phyloP scores from a whole-genome alignment of 495 filamentous ascomycete genomes.

The Friedmanniomyces simplex region DNA sequence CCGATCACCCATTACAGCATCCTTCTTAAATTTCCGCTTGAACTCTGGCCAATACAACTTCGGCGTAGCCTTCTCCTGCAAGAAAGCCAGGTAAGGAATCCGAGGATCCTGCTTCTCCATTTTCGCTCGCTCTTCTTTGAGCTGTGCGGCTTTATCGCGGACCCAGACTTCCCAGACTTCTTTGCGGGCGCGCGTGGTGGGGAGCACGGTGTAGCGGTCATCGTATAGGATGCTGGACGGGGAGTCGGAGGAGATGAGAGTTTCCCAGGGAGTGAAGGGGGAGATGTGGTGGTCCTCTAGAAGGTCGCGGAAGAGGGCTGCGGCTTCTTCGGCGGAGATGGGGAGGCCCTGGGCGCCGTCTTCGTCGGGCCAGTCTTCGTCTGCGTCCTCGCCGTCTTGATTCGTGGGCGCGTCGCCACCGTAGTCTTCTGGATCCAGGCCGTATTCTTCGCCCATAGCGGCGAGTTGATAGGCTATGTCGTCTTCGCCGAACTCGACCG shows the following conservation, averaged over 20 bases:
- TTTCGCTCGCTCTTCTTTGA: slow-evolving; percentile 62
- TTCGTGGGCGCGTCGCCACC: slow-evolving; percentile 54
- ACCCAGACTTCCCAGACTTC: slow-evolving; percentile 79
- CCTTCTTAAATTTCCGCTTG: slow-evolving; percentile 77
- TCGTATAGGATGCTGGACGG: slow-evolving; percentile 58
- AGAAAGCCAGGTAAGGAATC: slow-evolving; percentile 72
- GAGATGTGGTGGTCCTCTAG: slow-evolving; percentile 71
- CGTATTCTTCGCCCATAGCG: slow-evolving; percentile 74
- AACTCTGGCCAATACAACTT: slow-evolving; percentile 98
- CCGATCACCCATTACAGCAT: slow-evolving; percentile 65
- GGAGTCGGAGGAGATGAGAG: slow-evolving; percentile 66
- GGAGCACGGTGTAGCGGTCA: slow-evolving; percentile 68
- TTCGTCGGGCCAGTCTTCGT: slow-evolving; percentile 55
- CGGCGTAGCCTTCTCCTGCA: slow-evolving; percentile 68
- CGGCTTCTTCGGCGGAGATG: slow-evolving; percentile 32
- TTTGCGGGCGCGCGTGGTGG: slow-evolving; percentile 68
- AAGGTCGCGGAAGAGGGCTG: slow-evolving; percentile 68
- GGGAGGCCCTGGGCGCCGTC: slow-evolving; percentile 52
- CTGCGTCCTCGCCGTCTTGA: slow-evolving; percentile 60
- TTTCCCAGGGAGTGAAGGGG: slow-evolving; percentile 90
- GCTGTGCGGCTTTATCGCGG: slow-evolving; percentile 54
- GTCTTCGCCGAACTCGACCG: slow-evolving; percentile 85
- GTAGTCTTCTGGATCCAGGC: slow-evolving; percentile 58
- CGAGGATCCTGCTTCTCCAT: slow-evolving; percentile 76
- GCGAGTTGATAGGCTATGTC: slow-evolving; percentile 90